Evolutionary conservation across 306 rosid genomes (phyloP).

Genomic region (Rosa lucieae): DNA sequence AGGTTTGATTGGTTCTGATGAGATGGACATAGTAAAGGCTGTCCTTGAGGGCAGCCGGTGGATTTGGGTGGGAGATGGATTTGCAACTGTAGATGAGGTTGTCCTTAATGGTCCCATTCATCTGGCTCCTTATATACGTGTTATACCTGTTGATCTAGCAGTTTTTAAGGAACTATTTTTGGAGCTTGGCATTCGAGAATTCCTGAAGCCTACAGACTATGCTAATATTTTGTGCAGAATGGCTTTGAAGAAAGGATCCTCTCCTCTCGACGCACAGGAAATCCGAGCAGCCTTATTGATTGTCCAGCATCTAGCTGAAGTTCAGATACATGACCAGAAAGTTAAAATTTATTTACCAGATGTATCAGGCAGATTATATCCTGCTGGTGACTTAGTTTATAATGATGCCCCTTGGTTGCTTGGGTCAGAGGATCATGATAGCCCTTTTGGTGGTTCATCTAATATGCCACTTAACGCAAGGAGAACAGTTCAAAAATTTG

Average conservation of each 20-base stretch:
- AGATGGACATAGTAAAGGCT: conserved; percentile 96
- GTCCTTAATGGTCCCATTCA: conserved; percentile 93
- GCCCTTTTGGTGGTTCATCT: conserved; percentile 55
- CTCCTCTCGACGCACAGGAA: conserved; percentile 80
- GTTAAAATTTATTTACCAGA: conserved; percentile 80
- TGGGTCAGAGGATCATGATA: conserved; percentile 64
- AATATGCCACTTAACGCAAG: conserved; percentile 53
- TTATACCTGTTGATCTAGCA: conserved; percentile 88
- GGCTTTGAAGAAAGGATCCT: conserved; percentile 73
- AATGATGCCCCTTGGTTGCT: conserved; percentile 99
- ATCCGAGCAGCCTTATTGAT: conserved; percentile 80
- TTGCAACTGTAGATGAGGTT: conserved; percentile 86
- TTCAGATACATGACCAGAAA: conserved; percentile 57
- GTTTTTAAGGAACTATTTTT: conserved; percentile 79
- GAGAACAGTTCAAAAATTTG: conserved; percentile 77
- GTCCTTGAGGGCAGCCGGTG: conserved; percentile 94
- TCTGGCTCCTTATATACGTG: conserved; percentile 96
- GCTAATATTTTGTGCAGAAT: conserved; percentile 79
- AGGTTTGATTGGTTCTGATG: conserved; percentile 78
- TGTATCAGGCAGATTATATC: conserved; percentile 69
- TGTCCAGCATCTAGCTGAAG: conserved; percentile 93
- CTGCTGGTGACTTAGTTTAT: conserved; percentile 74
- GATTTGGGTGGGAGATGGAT: conserved; percentile 99
- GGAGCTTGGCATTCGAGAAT: conserved; percentile 84
- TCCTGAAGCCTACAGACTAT: conserved; percentile 69